phyloP scores from a whole-genome alignment of 2,329 filamentous ascomycete species.

The Penicillium corylophilum region DNA sequence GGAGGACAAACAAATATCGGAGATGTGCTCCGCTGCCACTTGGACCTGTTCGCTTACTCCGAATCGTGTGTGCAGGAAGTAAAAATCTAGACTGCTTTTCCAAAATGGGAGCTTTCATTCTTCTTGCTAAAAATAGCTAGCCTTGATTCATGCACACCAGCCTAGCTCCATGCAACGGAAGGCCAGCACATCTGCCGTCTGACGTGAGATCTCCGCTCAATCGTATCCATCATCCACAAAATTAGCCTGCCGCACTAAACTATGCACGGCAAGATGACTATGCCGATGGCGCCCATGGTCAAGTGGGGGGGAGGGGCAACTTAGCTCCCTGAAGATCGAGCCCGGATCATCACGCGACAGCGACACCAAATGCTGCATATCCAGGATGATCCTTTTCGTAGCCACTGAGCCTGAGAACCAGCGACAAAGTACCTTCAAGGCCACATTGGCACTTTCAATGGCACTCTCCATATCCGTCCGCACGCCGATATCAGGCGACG shows the following conservation, averaged over 20 bases:
- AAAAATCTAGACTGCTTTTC: too few relatives aligned
- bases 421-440: slow-evolving; percentile 1
- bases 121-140: too few relatives aligned
- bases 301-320: slow-evolving; percentile 3
- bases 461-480: not conserved
- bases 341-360: not conserved
- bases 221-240: slow-evolving; percentile 12
- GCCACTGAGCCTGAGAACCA: slow-evolving; percentile 4
- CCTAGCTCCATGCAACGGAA: not conserved
- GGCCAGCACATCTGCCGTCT: not conserved
- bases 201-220: not conserved
- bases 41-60: too few relatives aligned
- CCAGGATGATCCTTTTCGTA: slow-evolving; percentile 3
- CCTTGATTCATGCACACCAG: not conserved
- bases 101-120: too few relatives aligned
- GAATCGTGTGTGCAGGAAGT: too few relatives aligned
- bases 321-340: slow-evolving; percentile 6
- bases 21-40: too few relatives aligned
- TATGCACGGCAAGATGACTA: slow-evolving; percentile 12
- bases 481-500: not conserved
- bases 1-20: too few relatives aligned
- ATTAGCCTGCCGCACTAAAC: slow-evolving; percentile 11
- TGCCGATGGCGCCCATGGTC: slow-evolving; percentile 9
- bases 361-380: slow-evolving; percentile 5
- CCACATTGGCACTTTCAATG: not conserved